These are phyloP conservation scores for Xylariaceae sp. DNA, from an alignment of 2,329 filamentous ascomycete genomes.

Conservation along the genomic window DNA sequence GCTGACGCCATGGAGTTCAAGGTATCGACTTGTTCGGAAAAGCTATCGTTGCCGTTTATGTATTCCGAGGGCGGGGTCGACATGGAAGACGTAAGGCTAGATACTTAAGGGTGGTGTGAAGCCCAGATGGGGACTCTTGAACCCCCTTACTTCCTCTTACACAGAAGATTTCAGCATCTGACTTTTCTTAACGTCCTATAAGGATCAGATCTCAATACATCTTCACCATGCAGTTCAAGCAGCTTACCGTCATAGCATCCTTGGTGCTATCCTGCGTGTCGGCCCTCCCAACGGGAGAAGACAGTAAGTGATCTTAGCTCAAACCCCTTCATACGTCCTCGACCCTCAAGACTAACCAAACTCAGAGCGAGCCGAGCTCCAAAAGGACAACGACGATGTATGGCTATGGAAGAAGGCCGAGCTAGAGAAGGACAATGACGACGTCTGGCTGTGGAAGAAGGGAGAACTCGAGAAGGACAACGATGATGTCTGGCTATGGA, in stretches of 20 bases:
- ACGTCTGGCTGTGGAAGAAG: slow-evolving; percentile 19
- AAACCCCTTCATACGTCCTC: background rate
- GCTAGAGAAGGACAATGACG: slow-evolving; percentile 18
- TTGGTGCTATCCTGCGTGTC: slow-evolving; percentile 14
- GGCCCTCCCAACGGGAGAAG: slow-evolving; percentile 17
- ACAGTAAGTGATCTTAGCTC: slow-evolving; percentile 7
- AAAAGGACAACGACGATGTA: slow-evolving; percentile 18
- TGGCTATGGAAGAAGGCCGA: slow-evolving; percentile 21
- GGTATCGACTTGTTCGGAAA: no score
- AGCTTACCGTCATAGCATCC: slow-evolving; percentile 17
- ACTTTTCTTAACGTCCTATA: background rate
- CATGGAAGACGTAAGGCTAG: background rate
- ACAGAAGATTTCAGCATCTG: background rate
- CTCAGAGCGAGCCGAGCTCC: slow-evolving; percentile 12
- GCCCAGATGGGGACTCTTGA: background rate
- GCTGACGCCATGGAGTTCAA: no score
- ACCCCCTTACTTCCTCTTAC: background rate
- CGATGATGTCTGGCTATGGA: slow-evolving; percentile 20
- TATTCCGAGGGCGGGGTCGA: background rate
- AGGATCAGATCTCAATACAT: background rate
- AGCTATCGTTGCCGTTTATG: background rate
- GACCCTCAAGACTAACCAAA: background rate
- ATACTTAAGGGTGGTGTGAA: slow-evolving; percentile 7
- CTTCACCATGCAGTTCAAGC: slow-evolving; percentile 21
- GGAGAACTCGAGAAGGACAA: no score